Conservation (phyloP, 1,139 yeast species). For the Magnusiomyces sp. region DNA sequence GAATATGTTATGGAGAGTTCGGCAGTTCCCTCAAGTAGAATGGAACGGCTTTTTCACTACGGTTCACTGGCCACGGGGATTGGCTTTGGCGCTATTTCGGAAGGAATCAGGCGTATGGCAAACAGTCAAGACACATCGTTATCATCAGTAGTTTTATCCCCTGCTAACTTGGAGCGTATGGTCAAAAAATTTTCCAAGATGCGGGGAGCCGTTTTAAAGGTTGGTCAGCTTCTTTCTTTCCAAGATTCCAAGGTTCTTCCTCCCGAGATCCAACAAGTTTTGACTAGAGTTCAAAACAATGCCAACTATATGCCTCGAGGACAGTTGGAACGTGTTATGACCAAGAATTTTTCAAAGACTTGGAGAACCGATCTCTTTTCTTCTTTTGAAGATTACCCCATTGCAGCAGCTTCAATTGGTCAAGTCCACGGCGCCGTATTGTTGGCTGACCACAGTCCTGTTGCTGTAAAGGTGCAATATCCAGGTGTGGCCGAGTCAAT, state of each 20-base stretch:
- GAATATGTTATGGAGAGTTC: constrained; percentile 44
- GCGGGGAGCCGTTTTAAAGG: constrained; percentile 97
- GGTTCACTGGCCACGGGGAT: constrained; percentile 90
- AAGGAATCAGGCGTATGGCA: constrained; percentile 60
- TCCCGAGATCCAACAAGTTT: constrained; percentile 68
- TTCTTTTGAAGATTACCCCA: constrained; percentile 76
- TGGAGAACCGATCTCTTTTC: constrained; percentile 70
- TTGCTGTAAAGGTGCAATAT: constrained; percentile 94
- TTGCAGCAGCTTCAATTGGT: constrained; percentile 97
- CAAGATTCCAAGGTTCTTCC: constrained; percentile 82
- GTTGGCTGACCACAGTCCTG: constrained; percentile 45
- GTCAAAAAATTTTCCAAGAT: constrained; percentile 81
- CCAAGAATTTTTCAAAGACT: constrained; percentile 59
- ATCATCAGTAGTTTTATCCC: constrained; percentile 60
- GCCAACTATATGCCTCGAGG: constrained; percentile 96
- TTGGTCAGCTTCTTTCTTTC: constrained; percentile 92
- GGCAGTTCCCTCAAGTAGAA: constrained; percentile 78
- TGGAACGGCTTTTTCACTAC: constrained; percentile 84
- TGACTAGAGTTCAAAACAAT: constrained; percentile 79
- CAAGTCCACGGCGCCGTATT: constrained; percentile 87
- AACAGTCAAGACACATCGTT: constrained; percentile 39
- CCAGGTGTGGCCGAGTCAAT: constrained; percentile 96
- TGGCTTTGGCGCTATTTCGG: constrained; percentile 76
- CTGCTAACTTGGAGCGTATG: constrained; percentile 77
- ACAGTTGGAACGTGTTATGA: constrained; percentile 73